Evolutionary conservation across 345 rosid species (phyloP), one percentile per base, ranked within the genome.

Genomic region (Xanthoceras sorbifolium): DNA sequence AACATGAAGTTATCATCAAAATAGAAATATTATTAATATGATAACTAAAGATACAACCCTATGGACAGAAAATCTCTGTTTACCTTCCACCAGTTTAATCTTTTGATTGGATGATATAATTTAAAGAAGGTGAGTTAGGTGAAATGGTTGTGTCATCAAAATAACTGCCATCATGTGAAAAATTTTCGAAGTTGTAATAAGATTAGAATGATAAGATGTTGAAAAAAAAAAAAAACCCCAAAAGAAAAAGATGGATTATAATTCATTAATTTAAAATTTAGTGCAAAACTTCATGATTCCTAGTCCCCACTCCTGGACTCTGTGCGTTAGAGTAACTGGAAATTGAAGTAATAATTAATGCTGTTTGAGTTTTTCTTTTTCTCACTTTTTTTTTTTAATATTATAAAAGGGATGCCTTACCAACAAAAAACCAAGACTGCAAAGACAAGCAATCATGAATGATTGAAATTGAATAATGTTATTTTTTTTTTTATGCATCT

Each of bases 51-150:
- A 42, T 44, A 4, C 50, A 23, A 57, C 17, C 40, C 31, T 23
- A 17, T 29, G 61, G 20, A 23, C 9, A 52, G 66, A 57, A 14
- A 14, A 22, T 22, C 11, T 36, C 55, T 71, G 55, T 32, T 67
- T 67, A 11, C 32, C 65, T 55, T 26, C 17, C 23, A 26, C 52
- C 15, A 46, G 2, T 46, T 0, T 5, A 36, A 36, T 3, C 40
- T 3, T 36, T 6, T 5, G 40, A 57, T 14, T 23, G 66, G 26
- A 12, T 40, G 22, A 26, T 42, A 61, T 40, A 42, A 61, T 73
- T 20, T 9, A 9, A 44, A 26, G 25, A 42, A 11, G 68, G 60
- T 12, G 68, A 64, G 76, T 69, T 65, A 2, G 88, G 84, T 85
- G 75, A 69, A 71, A 60, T 60, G 71, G 81, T 23, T 4, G 2